Evolutionary conservation across 495 filamentous ascomycete species (phyloP), one percentile per base, ranked within the genome.

Genomic region (Extremus antarcticus): DNA sequence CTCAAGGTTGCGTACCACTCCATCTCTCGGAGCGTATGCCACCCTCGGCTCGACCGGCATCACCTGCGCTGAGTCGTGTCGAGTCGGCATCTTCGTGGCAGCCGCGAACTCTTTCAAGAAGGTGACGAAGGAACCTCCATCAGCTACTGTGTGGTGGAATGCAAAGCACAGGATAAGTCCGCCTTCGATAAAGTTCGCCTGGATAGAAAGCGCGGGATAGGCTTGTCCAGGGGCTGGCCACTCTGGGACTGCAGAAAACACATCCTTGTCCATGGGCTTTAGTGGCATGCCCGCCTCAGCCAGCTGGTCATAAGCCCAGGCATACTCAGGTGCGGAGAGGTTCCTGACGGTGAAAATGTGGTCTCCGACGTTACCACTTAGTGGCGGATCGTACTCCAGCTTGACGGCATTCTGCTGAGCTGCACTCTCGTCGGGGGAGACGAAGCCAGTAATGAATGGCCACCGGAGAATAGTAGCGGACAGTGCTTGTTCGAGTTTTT

Each of bases 81-180:
- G 4, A 13, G 13, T 35, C 23, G 43, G 40, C 2, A 32, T 9
- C 8, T 2, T 46, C 2, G 52, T 47, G 11, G 10, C 16, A 2
- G n/a, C 22, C 11, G 41, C 52, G 25, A 50, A 50, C 7, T 25
- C 47, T 20, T 16, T 50, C 11, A 50, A 13, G 25, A 50, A 29
- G 2, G 17, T n/a, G 47, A n/a, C 13, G 22, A 29, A 25, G 2
- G 47, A 29, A 16, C 22, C 47, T 1, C 52, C 52, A 21, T 54
- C 52, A 24, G 39, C 32, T 1, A 54, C 43, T 11, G 52, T 25
- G 41, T 54, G 52, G 21, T 54, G 52, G 25, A 54, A 54, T 2
- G 52, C 24, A 24, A 54, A 47, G 40, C 40, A 54, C 21, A 54
- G 20, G 13, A 54, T 46, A n/a, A 54, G 41, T 1, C 52, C 52